These are phyloP conservation scores for Fusarium pseudocircinatum DNA, from an alignment of 2,329 filamentous ascomycete genomes.

Conservation along the genomic window DNA sequence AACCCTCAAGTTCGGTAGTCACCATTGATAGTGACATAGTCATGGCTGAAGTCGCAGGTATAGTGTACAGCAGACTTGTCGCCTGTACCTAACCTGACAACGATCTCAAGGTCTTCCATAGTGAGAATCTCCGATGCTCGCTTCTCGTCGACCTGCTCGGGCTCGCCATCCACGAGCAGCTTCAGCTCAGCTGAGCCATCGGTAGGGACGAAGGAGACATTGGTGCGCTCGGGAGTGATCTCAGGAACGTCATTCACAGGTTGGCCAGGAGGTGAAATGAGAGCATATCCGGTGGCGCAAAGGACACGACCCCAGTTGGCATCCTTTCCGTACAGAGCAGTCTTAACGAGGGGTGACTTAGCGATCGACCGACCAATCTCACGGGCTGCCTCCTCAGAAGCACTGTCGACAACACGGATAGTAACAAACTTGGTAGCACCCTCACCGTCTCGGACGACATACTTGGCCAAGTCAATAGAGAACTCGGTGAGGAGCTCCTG, in stretches of 20 bases:
- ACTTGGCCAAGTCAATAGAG: slow-evolving; percentile 84
- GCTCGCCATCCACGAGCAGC: slow-evolving; percentile 81
- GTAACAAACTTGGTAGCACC: slow-evolving; percentile 98
- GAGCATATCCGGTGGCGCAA: slow-evolving; percentile 88
- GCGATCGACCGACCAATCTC: slow-evolving; percentile 89
- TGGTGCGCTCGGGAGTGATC: slow-evolving; percentile 75
- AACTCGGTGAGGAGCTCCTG: slow-evolving; percentile 77
- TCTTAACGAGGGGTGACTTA: slow-evolving; percentile 93
- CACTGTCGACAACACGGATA: slow-evolving; percentile 81
- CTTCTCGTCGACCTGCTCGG: slow-evolving; percentile 79
- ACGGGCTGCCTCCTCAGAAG: slow-evolving; percentile 75
- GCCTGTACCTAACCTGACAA: slow-evolving; percentile 76
- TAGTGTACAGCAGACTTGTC: slow-evolving; percentile 77
- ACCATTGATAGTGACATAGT: slow-evolving; percentile 77
- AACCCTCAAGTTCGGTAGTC: slow-evolving; percentile 68
- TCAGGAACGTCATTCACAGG: slow-evolving; percentile 68
- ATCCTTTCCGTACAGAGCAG: slow-evolving; percentile 94
- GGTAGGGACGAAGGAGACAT: slow-evolving; percentile 79
- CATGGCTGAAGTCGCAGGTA: slow-evolving; percentile 88
- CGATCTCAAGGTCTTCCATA: slow-evolving; percentile 80
- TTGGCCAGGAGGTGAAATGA: slow-evolving; percentile 67
- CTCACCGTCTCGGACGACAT: slow-evolving; percentile 95
- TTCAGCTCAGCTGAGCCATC: slow-evolving; percentile 82
- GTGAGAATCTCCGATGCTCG: slow-evolving; percentile 81
- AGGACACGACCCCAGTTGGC: slow-evolving; percentile 99